A percentile compares a stretch with the other conserved stretches of the same genome.
Conservation (phyloP, 371 early-diverging fungal genomes). For the Mortierella polycephala region DNA sequence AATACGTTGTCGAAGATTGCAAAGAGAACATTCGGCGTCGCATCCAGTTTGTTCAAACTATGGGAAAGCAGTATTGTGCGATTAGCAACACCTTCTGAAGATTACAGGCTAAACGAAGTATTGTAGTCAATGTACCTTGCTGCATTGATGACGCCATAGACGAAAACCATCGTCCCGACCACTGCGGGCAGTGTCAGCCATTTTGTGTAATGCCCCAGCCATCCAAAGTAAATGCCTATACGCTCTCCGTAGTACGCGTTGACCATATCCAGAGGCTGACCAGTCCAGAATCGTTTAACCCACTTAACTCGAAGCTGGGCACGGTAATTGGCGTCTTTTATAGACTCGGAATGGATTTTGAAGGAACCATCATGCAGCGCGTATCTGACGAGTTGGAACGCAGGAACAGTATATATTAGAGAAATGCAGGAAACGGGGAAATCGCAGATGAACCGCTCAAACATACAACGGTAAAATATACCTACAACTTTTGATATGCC, state of each 20-base stretch:
- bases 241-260: conserved; percentile 69
- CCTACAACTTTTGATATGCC: conserved; percentile 35
- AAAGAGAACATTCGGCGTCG: conserved; percentile 39
- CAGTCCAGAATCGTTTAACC: conserved; percentile 28
- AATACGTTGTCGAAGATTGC: conserved; percentile 65
- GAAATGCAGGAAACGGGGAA: background rate
- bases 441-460: background rate
- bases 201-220: conserved; percentile 57
- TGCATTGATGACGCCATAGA: conserved; percentile 58
- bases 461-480: background rate
- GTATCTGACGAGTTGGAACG: background rate
- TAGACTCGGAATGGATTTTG: conserved; percentile 5
- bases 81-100: no score
- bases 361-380: conserved; percentile 40
- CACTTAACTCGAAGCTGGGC: conserved; percentile 38
- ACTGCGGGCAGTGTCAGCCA: conserved; percentile 59
- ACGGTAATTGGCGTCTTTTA: conserved; percentile 22
- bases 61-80: background rate
- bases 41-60: conserved; percentile 33
- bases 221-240: conserved; percentile 70
- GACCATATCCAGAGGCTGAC: conserved; percentile 58
- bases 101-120: background rate
- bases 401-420: background rate
- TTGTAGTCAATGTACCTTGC: conserved; percentile 17
- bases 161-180: conserved; percentile 59